Percentiles rank a stretch among this genome's conserved stretches.
These are phyloP conservation scores for Vaccinium myrtillus DNA, from an alignment of 148 eudicot genomes.

Conservation along the genomic window DNA sequence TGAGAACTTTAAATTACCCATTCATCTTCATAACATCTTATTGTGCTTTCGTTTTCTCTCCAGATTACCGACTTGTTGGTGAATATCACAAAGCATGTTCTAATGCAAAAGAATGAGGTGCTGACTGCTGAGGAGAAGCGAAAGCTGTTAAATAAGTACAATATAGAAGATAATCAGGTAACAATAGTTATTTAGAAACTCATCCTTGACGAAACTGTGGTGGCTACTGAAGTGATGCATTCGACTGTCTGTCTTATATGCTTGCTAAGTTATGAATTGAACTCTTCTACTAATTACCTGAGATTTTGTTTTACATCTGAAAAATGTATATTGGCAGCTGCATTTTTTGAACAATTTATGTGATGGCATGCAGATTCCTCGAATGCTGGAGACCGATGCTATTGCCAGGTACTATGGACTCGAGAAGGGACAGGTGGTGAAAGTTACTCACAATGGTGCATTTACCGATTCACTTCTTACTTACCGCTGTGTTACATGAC, in stretches of 20 bases:
- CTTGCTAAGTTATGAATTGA: background rate
- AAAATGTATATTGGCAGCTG: background rate
- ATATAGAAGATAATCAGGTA: constrained; percentile 51
- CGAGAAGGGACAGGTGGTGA: constrained; percentile 51
- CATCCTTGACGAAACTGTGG: background rate
- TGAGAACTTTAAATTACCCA: background rate
- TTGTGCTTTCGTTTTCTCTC: background rate
- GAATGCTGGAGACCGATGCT: constrained; percentile 45
- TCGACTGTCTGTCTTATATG: background rate
- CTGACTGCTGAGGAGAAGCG: constrained; percentile 53
- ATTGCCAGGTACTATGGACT: constrained; percentile 57
- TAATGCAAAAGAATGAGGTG: constrained; percentile 45
- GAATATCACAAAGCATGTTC: constrained; percentile 45
- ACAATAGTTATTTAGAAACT: background rate
- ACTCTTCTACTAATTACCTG: background rate
- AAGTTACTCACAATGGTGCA: constrained; percentile 40
- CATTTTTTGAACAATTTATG: background rate
- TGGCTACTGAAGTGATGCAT: background rate
- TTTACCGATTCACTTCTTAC: constrained; percentile 37
- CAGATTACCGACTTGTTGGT: constrained; percentile 62
- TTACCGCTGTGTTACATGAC: constrained; percentile 39
- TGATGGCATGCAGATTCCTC: constrained; percentile 49
- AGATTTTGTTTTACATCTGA: background rate
- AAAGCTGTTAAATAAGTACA: constrained; percentile 42
- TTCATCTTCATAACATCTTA: background rate